Base-by-base conservation (phyloP, 768 basidiomycete genomes). In the Naganishia randhawae region DNA sequence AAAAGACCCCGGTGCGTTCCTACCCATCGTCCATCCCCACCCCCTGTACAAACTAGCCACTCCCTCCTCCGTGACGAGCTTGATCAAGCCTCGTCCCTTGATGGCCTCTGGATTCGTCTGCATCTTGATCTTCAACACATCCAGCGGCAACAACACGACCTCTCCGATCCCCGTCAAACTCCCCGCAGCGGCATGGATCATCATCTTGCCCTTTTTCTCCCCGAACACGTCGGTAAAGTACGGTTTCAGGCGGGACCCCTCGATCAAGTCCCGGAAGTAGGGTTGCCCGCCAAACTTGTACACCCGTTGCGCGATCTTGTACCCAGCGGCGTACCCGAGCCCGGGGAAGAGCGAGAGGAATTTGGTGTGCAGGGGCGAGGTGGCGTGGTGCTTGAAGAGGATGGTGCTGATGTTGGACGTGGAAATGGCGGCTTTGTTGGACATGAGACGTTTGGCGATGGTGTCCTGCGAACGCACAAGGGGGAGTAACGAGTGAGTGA, bases 241-340 rank as follows among this genome's bases (percentile, higher is more conserved):
- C 81, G 93, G 84, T 75, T 85, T 86, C 16, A 55, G 11, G 2
- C 53, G 31, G 25, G 42, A 33, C 11, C 42, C 51, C 71, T 84
- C 84, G 80, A 99, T 87, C 77, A 94, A 74, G 82, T 98, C 96
- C 82, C 92, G 89, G 81, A 97, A 96, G 85, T 88, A 98, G 16
- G 95, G 95, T 82, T 99, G 95, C 6, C 95, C 95, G 70, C 95
- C 95, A 75, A 98, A 99, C 82, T 96, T 99, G 87, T 94, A 95
- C 74, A 92, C 85, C 62, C 93, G 86, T 81, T 97, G 93, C 0
- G 91, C 81, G 76, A 97, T 82, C 81, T 98, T 99, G 87, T 98
- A 99, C 5, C 96, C 94, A 31, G 95, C 96, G 5, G 96, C 95
- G 78, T 99, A 99, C 1, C 95, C 95, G 3, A 99, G 86, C 31